Base-by-base conservation (phyloP, 257 asterid genomes). In the Osmanthus fragrans region DNA sequence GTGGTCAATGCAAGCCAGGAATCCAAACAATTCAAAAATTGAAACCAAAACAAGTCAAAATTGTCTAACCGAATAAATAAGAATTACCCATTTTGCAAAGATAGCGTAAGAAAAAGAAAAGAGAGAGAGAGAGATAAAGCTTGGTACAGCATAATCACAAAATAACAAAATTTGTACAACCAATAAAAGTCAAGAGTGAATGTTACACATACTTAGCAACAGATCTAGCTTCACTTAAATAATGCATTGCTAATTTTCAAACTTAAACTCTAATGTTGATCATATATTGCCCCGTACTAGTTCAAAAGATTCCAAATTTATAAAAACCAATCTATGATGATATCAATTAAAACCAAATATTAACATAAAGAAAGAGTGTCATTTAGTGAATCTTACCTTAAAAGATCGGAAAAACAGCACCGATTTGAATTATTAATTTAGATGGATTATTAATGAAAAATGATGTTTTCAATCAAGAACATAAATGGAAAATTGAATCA, bases 361-460 rank as follows among this genome's bases (percentile, higher is more conserved):
- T 78, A 34, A 81, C 76, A 78, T 45, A 32, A 47, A 67, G 67
- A 37, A 74, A 73, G 78, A 65, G 78, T 80, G 69, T 39, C 16
- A 75, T 76, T 81, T 25, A 77, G 72, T 76, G 84, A 79, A 67
- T 45, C 86, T 81, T 81, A 86, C 88, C 88, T 74, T 81, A 47
- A 81, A 76, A 78, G 70, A 77, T 78, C 71, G 71, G 63, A 25
- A 34, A 39, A 45, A 12, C 80, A 66, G 76, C 80, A 74, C 69
- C 58, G 66, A 67, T 67, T 32, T 29, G 83, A 77, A 73, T 79
- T 82, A 81, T 76, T 81, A 80, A 76, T 71, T 73, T 63, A 37
- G 37, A 68, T 76, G 70, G 80, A 56, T 73, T 69, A 76, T 58
- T 81, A 76, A 79, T 73, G 77, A 54, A 69, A 66, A 68, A 63